Evolutionary conservation across 1,284 basidiomycete species (phyloP), one percentile per base, ranked within the genome.

Genomic region (Mycosarcoma mackinlayi): DNA sequence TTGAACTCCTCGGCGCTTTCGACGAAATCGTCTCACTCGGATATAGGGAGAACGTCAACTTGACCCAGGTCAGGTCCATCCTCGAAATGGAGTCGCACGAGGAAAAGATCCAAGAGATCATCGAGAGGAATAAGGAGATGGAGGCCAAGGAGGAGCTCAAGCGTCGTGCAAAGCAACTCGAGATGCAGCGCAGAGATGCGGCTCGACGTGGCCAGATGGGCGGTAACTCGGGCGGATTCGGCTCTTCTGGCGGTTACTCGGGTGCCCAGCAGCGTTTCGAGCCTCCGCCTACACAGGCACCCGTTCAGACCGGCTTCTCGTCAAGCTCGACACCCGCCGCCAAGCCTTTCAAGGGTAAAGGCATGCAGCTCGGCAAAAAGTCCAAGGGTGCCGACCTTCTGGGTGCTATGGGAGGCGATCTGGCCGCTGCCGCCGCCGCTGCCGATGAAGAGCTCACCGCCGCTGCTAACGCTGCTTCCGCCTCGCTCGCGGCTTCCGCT

Each of bases 141-240:
- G 96, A 99, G 82, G 96, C 96, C 4, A 98, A 98, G 84, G 96
- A 99, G 84, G 96, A 98, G 83, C 90, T 99, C 81, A 98, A 98
- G 84, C 89, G 96, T 49, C 90, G 95, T 37, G 95, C 96, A 3
- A 96, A 97, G 83, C 94, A 98, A 83, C 89, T 99, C 75, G 96
- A 99, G 84, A 92, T 97, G 89, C 96, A 98, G 83, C 89, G 95
- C 38, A 87, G 95, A 42, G 80, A 82, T 30, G 80, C 79, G 1
- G 73, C 78, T n/a, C 67, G 80, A 37, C 71, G 80, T 27, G 73
- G 76, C 7, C 65, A 68, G 45, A 53, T 57, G 34, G 73, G 73
- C 33, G 62, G 63, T 33, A 66, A 67, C 24, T 48, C 46, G 7
- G 76, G 75, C 19, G 74, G 74, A 0, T 73, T 73, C 21, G 75